A percentile compares a stretch with the other conserved stretches of the same genome.
Evolutionary conservation across 768 basidiomycete genomes (phyloP).

Genomic region (Boletus reticuloceps): DNA sequence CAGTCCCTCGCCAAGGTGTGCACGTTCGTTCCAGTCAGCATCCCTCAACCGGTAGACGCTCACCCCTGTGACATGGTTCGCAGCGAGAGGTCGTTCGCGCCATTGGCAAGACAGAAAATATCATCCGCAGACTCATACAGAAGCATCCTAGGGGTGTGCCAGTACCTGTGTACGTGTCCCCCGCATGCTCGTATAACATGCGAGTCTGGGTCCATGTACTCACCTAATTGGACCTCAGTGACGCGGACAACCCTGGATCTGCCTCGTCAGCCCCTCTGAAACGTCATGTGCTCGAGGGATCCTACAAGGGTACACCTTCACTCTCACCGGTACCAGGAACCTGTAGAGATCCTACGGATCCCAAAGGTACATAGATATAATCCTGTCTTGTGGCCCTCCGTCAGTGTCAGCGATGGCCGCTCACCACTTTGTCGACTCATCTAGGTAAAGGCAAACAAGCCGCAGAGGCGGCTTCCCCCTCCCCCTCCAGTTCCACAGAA

Average conservation of each 20-base stretch:
- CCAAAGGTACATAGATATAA: constrained; percentile 6
- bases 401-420: background rate
- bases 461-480: background rate
- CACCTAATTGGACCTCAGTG: constrained; percentile 1
- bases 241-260: background rate
- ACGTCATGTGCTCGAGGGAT: background rate
- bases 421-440: background rate
- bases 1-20: constrained; percentile 27
- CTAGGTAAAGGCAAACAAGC: constrained; percentile 5
- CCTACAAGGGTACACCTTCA: background rate
- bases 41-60: background rate
- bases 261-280: constrained; percentile 3
- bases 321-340: background rate
- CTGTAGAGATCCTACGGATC: background rate
- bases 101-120: constrained; percentile 27
- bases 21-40: background rate
- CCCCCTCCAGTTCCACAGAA: constrained; percentile 8
- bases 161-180: constrained; percentile 4
- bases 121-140: constrained; percentile 22
- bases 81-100: constrained; percentile 28
- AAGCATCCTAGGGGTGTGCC: constrained; percentile 30
- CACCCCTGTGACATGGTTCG: background rate
- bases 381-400: background rate
- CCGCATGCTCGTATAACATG: background rate
- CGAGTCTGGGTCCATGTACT: background rate